Percentiles rank a stretch among this genome's conserved stretches.
Conservation (phyloP, 371 early-diverging fungal genomes). For the Mortierella sp. region DNA sequence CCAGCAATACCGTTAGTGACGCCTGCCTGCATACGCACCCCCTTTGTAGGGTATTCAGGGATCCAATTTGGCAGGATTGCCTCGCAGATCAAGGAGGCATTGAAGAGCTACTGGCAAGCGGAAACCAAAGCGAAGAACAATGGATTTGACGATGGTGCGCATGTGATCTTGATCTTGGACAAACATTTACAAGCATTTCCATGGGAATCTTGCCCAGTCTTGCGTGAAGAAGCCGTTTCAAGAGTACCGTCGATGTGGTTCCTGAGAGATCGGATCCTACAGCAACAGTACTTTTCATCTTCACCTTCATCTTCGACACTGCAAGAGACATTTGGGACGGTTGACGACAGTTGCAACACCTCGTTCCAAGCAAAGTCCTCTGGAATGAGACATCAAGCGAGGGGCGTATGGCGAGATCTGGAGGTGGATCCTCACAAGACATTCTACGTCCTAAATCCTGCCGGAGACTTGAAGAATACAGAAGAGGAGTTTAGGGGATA, state of each 20-base stretch:
- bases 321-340: not conserved
- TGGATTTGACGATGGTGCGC: constrained; percentile 54
- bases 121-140: constrained; percentile 55
- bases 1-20: constrained; percentile 13
- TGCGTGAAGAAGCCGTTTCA: constrained; percentile 78
- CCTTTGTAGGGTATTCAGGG: constrained; percentile 35
- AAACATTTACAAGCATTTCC: constrained; percentile 84
- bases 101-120: constrained; percentile 35
- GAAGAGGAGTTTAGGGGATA: constrained; percentile 76
- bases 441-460: constrained; percentile 91
- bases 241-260: constrained; percentile 84
- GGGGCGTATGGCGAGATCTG: constrained; percentile 39
- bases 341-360: not conserved
- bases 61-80: constrained; percentile 28
- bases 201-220: constrained; percentile 82
- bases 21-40: not conserved
- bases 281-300: constrained; percentile 7
- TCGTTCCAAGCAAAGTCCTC: no score
- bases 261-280: constrained; percentile 72
- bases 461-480: constrained; percentile 84
- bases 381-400: not conserved
- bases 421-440: constrained; percentile 62
- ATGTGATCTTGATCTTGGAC: constrained; percentile 85
- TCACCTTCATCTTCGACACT: not conserved
- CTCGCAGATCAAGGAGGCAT: constrained; percentile 29